phyloP scores from a whole-genome alignment of 148 eudicot species.

The Talinum fruticosum region DNA sequence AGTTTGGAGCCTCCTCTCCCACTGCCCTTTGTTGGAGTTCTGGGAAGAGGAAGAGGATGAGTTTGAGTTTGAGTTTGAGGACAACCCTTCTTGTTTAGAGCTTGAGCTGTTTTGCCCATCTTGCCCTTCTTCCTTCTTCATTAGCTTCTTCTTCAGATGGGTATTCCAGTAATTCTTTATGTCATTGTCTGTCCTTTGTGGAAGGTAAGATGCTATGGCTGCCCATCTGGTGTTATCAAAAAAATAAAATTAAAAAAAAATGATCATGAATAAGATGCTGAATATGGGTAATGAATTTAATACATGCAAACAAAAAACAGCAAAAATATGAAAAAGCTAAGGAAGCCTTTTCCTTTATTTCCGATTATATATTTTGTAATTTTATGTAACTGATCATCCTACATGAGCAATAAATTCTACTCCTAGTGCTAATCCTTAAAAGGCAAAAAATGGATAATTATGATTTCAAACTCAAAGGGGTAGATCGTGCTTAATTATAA shows the following conservation, averaged over 20 bases:
- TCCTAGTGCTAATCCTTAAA: neutral
- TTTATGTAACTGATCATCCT: neutral
- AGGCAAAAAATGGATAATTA: neutral
- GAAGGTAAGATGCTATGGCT: slow-evolving; percentile 89
- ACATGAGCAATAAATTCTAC: neutral
- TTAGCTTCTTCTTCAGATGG: slow-evolving; percentile 73
- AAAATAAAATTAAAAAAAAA: neutral
- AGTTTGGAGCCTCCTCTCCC: slow-evolving; percentile 92
- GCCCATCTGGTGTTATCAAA: slow-evolving; percentile 59
- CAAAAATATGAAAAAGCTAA: neutral
- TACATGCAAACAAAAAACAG: slow-evolving; percentile 21
- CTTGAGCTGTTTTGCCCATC: slow-evolving; percentile 13
- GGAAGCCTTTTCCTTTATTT: neutral
- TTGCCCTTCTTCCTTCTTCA: slow-evolving; percentile 39
- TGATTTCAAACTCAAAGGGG: neutral
- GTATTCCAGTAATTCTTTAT: slow-evolving; percentile 95
- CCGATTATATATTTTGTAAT: neutral
- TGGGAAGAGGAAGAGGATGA: slow-evolving; percentile 30
- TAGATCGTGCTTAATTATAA: neutral
- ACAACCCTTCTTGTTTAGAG: slow-evolving; percentile 19
- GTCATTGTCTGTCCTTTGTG: slow-evolving; percentile 86
- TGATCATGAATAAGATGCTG: slow-evolving; percentile 7
- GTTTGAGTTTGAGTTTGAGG: slow-evolving; percentile 24
- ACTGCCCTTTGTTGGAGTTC: slow-evolving; percentile 59
- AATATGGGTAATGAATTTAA: slow-evolving; percentile 7